These are phyloP conservation scores for Lotmaria passim DNA, from an alignment of 208 protist genomes.

Conservation along the genomic window DNA sequence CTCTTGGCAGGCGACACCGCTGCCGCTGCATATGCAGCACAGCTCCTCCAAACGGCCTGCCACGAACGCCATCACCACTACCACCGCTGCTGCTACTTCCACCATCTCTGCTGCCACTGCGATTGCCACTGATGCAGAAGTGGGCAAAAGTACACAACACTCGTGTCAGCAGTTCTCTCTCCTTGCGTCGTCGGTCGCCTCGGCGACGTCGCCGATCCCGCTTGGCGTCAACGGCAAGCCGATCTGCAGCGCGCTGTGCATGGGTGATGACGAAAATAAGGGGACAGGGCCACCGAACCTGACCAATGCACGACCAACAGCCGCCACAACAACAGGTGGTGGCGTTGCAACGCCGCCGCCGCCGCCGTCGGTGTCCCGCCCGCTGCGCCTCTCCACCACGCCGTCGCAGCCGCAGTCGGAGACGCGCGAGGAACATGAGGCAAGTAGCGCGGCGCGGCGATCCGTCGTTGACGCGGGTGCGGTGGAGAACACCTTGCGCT, in stretches of 20 bases:
- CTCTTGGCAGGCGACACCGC: slow-evolving; percentile 13
- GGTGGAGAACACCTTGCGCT: neutral
- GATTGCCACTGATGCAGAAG: neutral
- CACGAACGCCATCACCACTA: neutral
- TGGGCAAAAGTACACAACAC: too few relatives aligned
- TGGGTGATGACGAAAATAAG: slow-evolving; percentile 10
- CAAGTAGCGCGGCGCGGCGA: neutral
- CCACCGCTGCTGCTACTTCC: neutral
- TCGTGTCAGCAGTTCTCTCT: neutral
- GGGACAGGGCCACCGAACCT: slow-evolving; percentile 5
- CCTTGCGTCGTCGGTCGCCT: neutral
- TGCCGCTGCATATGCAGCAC: neutral
- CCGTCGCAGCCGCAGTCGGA: slow-evolving; percentile 31
- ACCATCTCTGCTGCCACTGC: neutral
- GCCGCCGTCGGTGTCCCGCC: slow-evolving; percentile 39
- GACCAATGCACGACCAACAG: neutral
- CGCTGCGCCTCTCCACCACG: slow-evolving; percentile 43
- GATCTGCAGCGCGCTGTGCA: slow-evolving; percentile 15
- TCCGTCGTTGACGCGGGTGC: neutral
- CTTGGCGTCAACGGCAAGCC: neutral
- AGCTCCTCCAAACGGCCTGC: neutral
- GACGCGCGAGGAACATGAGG: slow-evolving; percentile 6
- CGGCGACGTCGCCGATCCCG: slow-evolving; percentile 4
- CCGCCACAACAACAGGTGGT: neutral
- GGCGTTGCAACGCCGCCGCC: slow-evolving; percentile 1